phyloP scores from a whole-genome alignment of 2,329 filamentous ascomycete genomes.

The Dothideomycetes sp. region DNA sequence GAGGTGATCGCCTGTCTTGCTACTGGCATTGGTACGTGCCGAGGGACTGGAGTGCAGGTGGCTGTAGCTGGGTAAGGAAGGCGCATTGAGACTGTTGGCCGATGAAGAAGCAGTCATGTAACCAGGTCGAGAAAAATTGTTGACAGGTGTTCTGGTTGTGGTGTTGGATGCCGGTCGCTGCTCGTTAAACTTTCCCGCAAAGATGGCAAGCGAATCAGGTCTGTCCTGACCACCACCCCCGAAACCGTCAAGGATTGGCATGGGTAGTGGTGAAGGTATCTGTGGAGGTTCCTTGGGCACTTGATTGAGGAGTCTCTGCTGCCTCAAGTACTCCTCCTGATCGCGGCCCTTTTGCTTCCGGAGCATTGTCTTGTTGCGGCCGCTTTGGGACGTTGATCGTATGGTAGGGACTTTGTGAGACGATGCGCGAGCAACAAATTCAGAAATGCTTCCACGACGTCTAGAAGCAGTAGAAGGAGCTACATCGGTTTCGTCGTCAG shows the following conservation, averaged over 20 bases:
- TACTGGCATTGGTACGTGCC: background rate
- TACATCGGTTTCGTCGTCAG: background rate
- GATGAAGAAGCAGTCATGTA: slow-evolving; percentile 7
- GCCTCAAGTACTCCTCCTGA: slow-evolving; percentile 42
- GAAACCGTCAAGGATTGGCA: slow-evolving; percentile 44
- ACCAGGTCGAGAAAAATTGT: slow-evolving; percentile 27
- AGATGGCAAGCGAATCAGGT: slow-evolving; percentile 51
- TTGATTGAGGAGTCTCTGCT: slow-evolving; percentile 41
- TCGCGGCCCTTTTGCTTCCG: slow-evolving; percentile 29
- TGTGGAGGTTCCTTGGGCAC: slow-evolving; percentile 48
- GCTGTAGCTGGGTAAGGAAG: slow-evolving; percentile 1
- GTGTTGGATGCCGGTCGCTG: slow-evolving; percentile 17
- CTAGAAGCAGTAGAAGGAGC: background rate
- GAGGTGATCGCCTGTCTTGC: slow-evolving; percentile 42
- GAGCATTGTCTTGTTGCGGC: slow-evolving; percentile 16
- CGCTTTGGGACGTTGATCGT: slow-evolving; percentile 4
- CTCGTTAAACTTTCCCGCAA: slow-evolving; percentile 36
- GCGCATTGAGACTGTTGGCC: slow-evolving; percentile 2
- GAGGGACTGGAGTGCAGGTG: background rate
- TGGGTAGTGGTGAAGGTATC: slow-evolving; percentile 37
- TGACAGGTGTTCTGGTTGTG: background rate
- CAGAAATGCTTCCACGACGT: slow-evolving; percentile 8
- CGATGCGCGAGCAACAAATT: slow-evolving; percentile 9
- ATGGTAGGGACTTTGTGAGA: slow-evolving; percentile 10
- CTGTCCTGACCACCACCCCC: slow-evolving; percentile 48